These are phyloP conservation scores for Schwanniomyces polymorphus DNA, from an alignment of 805 yeast genomes.

Conservation along the genomic window DNA sequence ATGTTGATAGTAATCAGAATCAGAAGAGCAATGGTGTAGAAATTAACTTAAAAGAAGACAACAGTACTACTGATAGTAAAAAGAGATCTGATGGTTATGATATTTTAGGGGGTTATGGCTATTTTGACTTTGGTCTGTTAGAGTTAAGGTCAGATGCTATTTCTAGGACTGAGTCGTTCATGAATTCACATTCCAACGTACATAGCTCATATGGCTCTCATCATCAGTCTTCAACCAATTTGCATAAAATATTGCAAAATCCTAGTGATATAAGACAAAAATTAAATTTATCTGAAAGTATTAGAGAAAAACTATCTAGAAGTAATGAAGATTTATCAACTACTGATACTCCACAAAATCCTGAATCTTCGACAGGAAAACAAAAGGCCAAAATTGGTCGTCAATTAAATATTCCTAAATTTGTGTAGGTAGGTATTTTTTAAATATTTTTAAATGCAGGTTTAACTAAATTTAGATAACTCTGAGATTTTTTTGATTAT, in stretches of 20 bases:
- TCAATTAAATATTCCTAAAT: conserved; percentile 8
- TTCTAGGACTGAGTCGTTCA: conserved; percentile 28
- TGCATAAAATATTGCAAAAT: conserved; percentile 8
- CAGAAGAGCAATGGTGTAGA: background rate
- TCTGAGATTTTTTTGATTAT: background rate
- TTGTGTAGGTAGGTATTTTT: background rate
- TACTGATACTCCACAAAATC: background rate
- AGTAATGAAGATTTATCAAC: conserved; percentile 12
- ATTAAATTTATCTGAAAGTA: conserved; percentile 34
- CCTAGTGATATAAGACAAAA: conserved; percentile 26
- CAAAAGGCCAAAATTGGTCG: conserved; percentile 17
- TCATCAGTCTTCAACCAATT: conserved; percentile 30
- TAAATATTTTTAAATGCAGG: background rate
- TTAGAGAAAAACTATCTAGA: conserved; percentile 34
- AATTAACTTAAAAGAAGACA: conserved; percentile 4
- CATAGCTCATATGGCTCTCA: conserved; percentile 25
- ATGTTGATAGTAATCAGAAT: conserved; percentile 1
- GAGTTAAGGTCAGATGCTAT: conserved; percentile 50
- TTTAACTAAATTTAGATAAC: background rate
- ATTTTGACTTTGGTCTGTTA: conserved; percentile 72
- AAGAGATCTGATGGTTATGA: conserved; percentile 21
- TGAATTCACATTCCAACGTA: conserved; percentile 23
- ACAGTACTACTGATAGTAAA: conserved; percentile 24
- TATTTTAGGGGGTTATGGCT: conserved; percentile 82
- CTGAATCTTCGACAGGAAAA: background rate